Evolutionary conservation across 306 rosid species (phyloP).

Genomic region (Luffa aegyptiaca): DNA sequence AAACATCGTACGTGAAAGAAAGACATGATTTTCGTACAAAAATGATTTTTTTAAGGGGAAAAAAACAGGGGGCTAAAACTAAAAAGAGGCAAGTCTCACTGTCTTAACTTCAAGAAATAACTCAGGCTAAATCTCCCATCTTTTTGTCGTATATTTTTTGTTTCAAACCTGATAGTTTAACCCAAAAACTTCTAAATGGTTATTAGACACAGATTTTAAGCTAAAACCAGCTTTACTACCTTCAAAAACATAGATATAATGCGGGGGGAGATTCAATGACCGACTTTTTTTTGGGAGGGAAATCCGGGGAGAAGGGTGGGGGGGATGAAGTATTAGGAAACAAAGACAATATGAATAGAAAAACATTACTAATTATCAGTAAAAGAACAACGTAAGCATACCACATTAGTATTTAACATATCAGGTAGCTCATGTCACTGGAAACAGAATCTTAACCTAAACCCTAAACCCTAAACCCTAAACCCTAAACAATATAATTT

Average conservation of each 20-base stretch:
- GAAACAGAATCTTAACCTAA: too few species aligned
- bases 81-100: background rate
- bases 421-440: too few species aligned
- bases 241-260: background rate
- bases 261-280: background rate
- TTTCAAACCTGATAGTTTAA: background rate
- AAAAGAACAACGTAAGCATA: background rate
- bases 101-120: background rate
- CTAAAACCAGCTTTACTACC: background rate
- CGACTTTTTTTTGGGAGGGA: background rate
- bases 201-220: background rate
- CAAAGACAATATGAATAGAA: background rate
- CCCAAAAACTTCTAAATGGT: background rate
- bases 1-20: background rate
- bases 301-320: background rate
- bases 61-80: background rate
- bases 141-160: background rate
- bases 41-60: background rate
- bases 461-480: too few species aligned
- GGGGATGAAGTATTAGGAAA: background rate
- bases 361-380: background rate
- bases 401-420: background rate
- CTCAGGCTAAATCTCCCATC: background rate
- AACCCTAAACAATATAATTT: too few species aligned
- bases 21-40: background rate